Percentiles rank a stretch among this genome's conserved stretches.
Evolutionary conservation across 1,139 yeast species (phyloP).

Genomic region (Williopsis jadinii): DNA sequence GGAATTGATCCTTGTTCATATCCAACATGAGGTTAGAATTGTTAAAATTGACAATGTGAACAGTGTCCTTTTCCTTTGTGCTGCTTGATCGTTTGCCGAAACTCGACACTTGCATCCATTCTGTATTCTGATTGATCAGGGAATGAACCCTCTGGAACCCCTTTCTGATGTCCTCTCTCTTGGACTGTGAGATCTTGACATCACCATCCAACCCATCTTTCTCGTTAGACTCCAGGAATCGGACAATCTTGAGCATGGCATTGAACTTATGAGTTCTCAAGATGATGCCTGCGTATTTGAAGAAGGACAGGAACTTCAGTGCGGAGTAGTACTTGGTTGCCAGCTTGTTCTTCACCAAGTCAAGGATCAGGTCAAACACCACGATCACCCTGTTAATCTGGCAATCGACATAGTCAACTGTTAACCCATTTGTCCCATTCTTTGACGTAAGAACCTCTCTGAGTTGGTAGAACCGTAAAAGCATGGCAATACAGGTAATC

Average conservation of each 20-base stretch:
- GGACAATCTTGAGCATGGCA: slow-evolving; percentile 12
- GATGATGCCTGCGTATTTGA: slow-evolving; percentile 5
- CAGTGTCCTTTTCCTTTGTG: slow-evolving; percentile 1
- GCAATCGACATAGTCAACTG: slow-evolving; percentile 1
- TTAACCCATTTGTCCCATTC: background rate
- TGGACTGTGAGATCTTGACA: slow-evolving; percentile 1
- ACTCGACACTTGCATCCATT: slow-evolving; percentile 14
- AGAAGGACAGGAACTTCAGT: slow-evolving; percentile 7
- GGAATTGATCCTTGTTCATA: slow-evolving; percentile 5
- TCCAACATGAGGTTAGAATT: slow-evolving; percentile 8
- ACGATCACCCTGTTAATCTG: slow-evolving; percentile 1
- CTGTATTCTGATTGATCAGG: slow-evolving; percentile 5
- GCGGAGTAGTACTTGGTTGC: slow-evolving; percentile 10
- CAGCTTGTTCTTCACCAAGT: slow-evolving; percentile 5
- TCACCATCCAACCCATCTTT: slow-evolving; percentile 1
- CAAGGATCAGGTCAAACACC: slow-evolving; percentile 5
- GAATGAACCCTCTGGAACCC: slow-evolving; percentile 7
- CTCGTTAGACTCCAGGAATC: slow-evolving; percentile 11
- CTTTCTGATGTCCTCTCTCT: slow-evolving; percentile 10
- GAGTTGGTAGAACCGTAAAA: slow-evolving; percentile 13
- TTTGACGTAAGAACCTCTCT: slow-evolving; percentile 7
- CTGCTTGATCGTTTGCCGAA: background rate
- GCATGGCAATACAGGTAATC: background rate
- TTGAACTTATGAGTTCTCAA: slow-evolving; percentile 8
- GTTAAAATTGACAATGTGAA: slow-evolving; percentile 8